Base-by-base conservation (phyloP, 2,329 filamentous ascomycete species). In the Colletotrichum navitas region DNA sequence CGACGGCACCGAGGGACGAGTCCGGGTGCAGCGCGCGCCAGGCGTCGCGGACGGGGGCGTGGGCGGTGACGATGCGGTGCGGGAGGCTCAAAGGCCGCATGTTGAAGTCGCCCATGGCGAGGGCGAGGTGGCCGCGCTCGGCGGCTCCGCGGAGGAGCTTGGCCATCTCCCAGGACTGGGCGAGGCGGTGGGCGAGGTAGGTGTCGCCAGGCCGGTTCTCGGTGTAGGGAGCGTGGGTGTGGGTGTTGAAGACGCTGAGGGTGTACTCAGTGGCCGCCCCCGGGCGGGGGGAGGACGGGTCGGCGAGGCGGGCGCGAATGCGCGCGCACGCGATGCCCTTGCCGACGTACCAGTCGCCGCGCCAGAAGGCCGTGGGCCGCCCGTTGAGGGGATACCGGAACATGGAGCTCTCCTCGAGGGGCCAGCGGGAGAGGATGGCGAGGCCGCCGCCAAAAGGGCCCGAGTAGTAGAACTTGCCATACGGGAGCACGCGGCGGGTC, bases 331-430 rank as follows among this genome's bases (percentile, higher is more conserved):
- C 96, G 52, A 98, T 91, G 21, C 96, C 96, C 80, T 98, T 98
- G 0, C 96, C 96, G 12, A 98, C 95, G 78, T 91, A 98, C 94
- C 95, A 98, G 81, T 98, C 95, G 14, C 96, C 96, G 72, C 95
- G 88, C 83, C 92, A 98, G 82, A 98, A 97, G 5, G 95, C 95
- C 12, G 94, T 95, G 7, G 96, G 96, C 24, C 95, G 89, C 24
- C 96, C 96, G 80, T 97, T 98, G 64, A 99, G 87, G n/a, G 94
- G 90, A 79, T 98, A 99, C 4, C 86, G 87, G 75, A 90, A 87
- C 94, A 98, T 97, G 77, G 88, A 91, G 81, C 92, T 95, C 83
- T 97, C 93, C 77, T 94, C 92, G 74, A 99, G 94, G 29, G 95
- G 95, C 94, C 94, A 98, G 86, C 90, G 89, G 59, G 94, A 97